These are phyloP conservation scores for Botrytis cinerea DNA, from an alignment of 2,329 filamentous ascomycete genomes.

Conservation along the genomic window DNA sequence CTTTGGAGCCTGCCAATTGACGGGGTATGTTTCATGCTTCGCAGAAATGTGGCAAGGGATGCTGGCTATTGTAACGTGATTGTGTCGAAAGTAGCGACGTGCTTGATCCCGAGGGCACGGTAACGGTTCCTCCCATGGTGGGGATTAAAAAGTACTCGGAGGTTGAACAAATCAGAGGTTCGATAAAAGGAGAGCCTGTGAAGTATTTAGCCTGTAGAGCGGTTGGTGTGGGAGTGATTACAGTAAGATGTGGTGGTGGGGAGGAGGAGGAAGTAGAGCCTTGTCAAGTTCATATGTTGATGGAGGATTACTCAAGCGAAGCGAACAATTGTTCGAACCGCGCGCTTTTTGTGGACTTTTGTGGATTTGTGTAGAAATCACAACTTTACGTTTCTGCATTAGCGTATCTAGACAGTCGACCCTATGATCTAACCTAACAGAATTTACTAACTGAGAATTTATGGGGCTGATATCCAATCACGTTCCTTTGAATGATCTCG, in stretches of 20 bases:
- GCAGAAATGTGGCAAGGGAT: background rate
- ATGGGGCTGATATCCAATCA: background rate
- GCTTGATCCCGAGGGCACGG: constrained; percentile 20
- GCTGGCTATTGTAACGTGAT: constrained; percentile 8
- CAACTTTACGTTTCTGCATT: constrained; percentile 15
- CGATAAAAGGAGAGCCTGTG: constrained; percentile 3
- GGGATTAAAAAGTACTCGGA: background rate
- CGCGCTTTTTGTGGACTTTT: constrained; percentile 20
- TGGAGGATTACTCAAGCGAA: constrained; percentile 15
- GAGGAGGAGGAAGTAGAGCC: constrained; percentile 1
- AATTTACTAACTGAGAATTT: background rate
- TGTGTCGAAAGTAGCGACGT: constrained; percentile 15
- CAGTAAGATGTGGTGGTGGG: background rate
- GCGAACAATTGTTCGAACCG: constrained; percentile 15
- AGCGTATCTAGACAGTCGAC: background rate
- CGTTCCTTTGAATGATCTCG: background rate
- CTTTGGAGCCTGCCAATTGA: constrained; percentile 8
- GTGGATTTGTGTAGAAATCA: constrained; percentile 5
- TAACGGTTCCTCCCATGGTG: constrained; percentile 12
- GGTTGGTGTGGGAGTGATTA: background rate
- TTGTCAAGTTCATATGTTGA: constrained; percentile 16
- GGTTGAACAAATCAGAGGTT: constrained; percentile 4
- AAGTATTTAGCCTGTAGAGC: constrained; percentile 1
- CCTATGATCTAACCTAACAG: background rate
- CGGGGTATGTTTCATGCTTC: constrained; percentile 17